These are phyloP conservation scores for Pseudoscleropodium purum DNA, from an alignment of 225 moss, liverwort and hornwort species.

Conservation along the genomic window DNA sequence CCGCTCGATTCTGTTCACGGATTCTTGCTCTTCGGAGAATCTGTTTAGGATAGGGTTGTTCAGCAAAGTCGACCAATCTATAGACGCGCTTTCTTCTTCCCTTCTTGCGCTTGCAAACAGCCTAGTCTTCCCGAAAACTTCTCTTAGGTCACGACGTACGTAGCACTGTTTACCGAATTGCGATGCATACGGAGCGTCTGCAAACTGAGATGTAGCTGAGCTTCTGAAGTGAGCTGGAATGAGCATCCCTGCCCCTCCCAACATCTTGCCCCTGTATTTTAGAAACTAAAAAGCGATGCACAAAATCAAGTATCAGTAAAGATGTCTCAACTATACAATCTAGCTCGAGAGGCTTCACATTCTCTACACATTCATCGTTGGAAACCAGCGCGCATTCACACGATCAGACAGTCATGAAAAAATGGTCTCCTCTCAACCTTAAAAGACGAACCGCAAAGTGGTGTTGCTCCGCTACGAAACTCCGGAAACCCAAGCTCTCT, in stretches of 20 bases:
- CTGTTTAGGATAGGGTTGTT: background rate
- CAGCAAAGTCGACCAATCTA: conserved; percentile 17
- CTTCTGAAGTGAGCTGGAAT: background rate
- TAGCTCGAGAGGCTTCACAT: background rate
- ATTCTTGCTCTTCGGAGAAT: background rate
- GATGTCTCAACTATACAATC: background rate
- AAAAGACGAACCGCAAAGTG: too few species aligned
- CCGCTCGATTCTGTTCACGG: background rate
- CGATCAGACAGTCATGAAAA: too few species aligned
- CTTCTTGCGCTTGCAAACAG: background rate
- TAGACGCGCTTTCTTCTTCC: background rate
- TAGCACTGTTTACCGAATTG: background rate
- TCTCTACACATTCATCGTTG: background rate
- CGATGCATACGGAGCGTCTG: background rate
- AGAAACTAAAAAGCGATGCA: background rate
- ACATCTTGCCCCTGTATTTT: background rate
- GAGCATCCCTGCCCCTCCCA: background rate
- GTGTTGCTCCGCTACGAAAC: too few species aligned
- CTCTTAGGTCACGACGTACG: background rate
- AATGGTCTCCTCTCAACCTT: too few species aligned
- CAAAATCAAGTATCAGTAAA: background rate
- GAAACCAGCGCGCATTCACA: too few species aligned
- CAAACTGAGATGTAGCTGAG: background rate
- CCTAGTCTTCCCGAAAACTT: background rate
- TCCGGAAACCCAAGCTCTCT: too few species aligned